These are phyloP conservation scores for Pichia sp. DNA, from an alignment of 1,139 yeast species.

Conservation along the genomic window DNA sequence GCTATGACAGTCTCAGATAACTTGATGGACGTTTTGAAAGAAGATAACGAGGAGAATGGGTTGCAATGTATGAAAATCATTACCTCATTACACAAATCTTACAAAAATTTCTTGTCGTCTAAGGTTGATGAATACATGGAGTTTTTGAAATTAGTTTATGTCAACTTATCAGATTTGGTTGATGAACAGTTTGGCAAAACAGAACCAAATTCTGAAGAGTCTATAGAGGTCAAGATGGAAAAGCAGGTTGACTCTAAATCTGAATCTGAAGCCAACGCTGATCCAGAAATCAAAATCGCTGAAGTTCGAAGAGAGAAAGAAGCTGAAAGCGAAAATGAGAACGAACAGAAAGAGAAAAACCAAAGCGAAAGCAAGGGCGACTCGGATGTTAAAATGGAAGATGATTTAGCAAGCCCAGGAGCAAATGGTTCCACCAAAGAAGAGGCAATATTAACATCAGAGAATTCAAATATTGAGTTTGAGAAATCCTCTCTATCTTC, in stretches of 20 bases:
- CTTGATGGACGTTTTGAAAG: constrained; percentile 57
- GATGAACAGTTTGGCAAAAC: constrained; percentile 34
- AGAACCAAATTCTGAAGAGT: background rate
- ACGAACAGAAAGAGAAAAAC: background rate
- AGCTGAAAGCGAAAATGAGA: constrained; percentile 19
- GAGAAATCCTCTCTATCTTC: constrained; percentile 14
- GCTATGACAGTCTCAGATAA: constrained; percentile 57
- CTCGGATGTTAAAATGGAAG: constrained; percentile 1
- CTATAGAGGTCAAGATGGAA: background rate
- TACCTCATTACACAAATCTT: constrained; percentile 84
- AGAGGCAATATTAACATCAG: background rate
- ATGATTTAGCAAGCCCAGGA: constrained; percentile 25
- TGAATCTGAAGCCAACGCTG: background rate
- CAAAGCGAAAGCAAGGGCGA: background rate
- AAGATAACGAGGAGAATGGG: constrained; percentile 94
- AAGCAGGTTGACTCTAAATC: background rate
- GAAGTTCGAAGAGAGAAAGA: background rate
- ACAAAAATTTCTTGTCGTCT: constrained; percentile 61
- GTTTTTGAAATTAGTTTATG: constrained; percentile 71
- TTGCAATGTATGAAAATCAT: constrained; percentile 85
- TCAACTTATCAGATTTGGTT: constrained; percentile 75
- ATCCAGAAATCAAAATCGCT: background rate
- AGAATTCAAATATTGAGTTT: background rate
- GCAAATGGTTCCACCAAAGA: constrained; percentile 16
- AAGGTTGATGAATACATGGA: constrained; percentile 79